Evolutionary conservation across 495 filamentous ascomycete genomes (phyloP), one percentile per base, ranked within the genome.

Genomic region (Immersiella caudata): DNA sequence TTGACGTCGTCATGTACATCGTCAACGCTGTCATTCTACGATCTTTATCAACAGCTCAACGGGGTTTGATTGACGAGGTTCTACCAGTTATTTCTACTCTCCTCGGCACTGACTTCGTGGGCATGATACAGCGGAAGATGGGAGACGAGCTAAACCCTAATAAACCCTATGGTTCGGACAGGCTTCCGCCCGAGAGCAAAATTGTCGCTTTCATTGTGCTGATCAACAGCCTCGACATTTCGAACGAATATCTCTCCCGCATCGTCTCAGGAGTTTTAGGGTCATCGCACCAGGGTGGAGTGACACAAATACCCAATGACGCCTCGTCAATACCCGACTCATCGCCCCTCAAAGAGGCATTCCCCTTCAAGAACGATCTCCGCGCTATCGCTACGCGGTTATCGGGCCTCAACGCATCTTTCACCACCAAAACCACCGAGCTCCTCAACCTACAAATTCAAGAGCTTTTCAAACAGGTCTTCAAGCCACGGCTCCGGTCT

Each of bases 1-100:
- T 99, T 9, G 95, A 98, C 81, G 95, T 96, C 78, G 94, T 98
- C 64, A 98, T 98, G 96, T 99, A 97, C 80, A 97, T 97, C 68
- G 93, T 97, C 73, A 94, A 96, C 74, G 91, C 94, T 59, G 89
- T 97, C 50, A 83, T 98, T 49, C 89, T 93, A 58, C 90, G 93
- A 67, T 90, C 93, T 6, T 83, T 98, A 51, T 87, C 91, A 1
- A 98, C 95, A 6, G 92, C 91, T 0, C 93, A 97, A 74, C 79
- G 86, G 62, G 81, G 84, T 6, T 88, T 97, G 21, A 83, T 94
- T 24, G 86, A 86, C 61, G 89, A 85, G 52, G 92, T 96, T 9
- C 83, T 97, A 46, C 89, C 93, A 1, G 90, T 88, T 0, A 83
- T 97, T n/a, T 86, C 88, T 50, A 86, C 92, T 59, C 88, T 99